Evolutionary conservation across 2,329 filamentous ascomycete species (phyloP).

Genomic region (Aspergillus pseudoviridinutans): DNA sequence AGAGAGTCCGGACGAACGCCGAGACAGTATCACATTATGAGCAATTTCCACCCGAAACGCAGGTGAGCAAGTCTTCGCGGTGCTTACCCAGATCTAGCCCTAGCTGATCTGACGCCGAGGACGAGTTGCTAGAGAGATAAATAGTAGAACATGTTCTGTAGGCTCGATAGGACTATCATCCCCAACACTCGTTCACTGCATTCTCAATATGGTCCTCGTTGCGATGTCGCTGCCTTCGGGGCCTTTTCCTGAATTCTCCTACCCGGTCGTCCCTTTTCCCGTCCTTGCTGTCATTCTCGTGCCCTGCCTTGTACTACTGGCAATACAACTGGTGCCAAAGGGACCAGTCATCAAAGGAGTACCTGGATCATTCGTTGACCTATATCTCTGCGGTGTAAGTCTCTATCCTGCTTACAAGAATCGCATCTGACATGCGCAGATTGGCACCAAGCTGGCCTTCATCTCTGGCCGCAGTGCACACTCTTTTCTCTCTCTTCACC

Average conservation of each 20-base stretch:
- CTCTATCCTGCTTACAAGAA: not conserved
- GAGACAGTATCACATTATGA: not conserved
- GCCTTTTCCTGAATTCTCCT: not conserved
- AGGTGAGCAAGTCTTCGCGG: not conserved
- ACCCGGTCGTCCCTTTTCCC: slow-evolving; percentile 5
- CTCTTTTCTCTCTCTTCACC: slow-evolving; percentile 16
- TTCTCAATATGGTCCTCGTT: slow-evolving; percentile 1
- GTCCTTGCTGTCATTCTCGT: slow-evolving; percentile 8
- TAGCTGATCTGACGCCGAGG: not conserved
- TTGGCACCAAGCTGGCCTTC: slow-evolving; percentile 18
- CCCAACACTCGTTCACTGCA: not conserved
- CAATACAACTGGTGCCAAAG: slow-evolving; percentile 12
- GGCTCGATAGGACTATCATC: not conserved
- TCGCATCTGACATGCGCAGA: slow-evolving; percentile 4
- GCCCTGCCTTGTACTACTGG: slow-evolving; percentile 14
- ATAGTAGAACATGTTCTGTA: not conserved
- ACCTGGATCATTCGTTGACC: slow-evolving; percentile 12
- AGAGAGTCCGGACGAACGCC: not conserved
- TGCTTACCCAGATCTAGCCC: not conserved
- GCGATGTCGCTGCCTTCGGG: slow-evolving; percentile 8
- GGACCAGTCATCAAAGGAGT: slow-evolving; percentile 16
- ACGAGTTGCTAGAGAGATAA: not conserved
- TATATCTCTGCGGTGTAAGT: slow-evolving; percentile 17
- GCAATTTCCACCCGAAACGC: not conserved
- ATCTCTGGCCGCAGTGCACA: slow-evolving; percentile 17